Base-by-base conservation (phyloP, 75 land plant species). In the Isoetes taiwanensis region DNA sequence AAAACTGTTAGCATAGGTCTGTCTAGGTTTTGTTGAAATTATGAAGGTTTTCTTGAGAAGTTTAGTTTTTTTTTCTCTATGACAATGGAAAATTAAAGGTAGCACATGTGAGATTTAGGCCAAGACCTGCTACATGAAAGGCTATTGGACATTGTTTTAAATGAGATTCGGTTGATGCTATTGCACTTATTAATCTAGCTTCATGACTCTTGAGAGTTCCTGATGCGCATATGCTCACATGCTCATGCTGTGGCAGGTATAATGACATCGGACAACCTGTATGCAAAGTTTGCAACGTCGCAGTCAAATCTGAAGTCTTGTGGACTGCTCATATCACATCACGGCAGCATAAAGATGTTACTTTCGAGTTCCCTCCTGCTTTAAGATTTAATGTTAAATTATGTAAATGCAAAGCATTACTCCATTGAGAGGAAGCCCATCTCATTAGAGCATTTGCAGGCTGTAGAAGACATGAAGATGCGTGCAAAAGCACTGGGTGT, bases 251-350 rank as follows among this genome's bases (percentile, higher is more conserved):
- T 29, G 34, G 4, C 64, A 88, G 95, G 70, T 88, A 88, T 50
- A 83, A 83, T 72, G 94, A 86, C 30, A 14, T 52, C 17, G 84
- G 72, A 34, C 84, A 83, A 52, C 82, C 82, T 14, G 77, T 83
- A 27, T 88, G 95, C 75, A 71, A 64, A 32, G 82, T 88, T 30
- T 88, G 95, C 60, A 76, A 88, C 28, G 61, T 78, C 25, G 56
- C 76, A 34, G 58, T 88, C 62, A 88, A 83, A 58, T 80, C 95
- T 20, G 95, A 84, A 34, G 52, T 77, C 6, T 34, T 64, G 2
- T 88, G 95, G 95, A 68, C 69, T 29, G 85, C 80, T 21, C 95
- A 88, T 59, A 78, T 76, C 68, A 80, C 33, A 58, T 88, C 95
- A 29, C 75, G 75, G 20, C 76, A 68, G 42, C 95, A 88, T 58